Conservation (phyloP, 345 rosid species). For the Eucalyptus marginata region DNA sequence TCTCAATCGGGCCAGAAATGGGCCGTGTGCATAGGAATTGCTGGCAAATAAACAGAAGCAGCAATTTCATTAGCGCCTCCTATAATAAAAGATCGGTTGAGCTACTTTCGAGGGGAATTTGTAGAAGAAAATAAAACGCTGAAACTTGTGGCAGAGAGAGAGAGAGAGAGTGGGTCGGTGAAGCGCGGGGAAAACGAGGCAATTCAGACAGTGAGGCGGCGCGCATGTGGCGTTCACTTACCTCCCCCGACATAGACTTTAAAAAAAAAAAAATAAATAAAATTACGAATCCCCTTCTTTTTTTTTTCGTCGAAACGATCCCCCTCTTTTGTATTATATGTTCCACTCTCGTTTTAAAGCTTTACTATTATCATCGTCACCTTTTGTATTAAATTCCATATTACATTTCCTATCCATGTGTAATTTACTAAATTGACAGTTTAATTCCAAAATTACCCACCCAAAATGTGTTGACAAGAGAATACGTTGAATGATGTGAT, state of each 20-base stretch:
- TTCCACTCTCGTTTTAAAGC: neutral
- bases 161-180: neutral
- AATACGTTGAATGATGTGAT: neutral
- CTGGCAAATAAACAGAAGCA: neutral
- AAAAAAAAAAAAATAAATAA: neutral
- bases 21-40: neutral
- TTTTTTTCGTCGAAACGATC: no score
- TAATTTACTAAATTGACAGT: neutral
- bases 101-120: neutral
- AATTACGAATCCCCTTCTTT: neutral
- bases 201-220: neutral
- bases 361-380: neutral
- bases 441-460: neutral
- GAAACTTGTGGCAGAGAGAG: neutral
- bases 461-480: neutral
- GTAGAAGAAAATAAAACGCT: neutral
- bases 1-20: neutral
- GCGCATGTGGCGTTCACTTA: neutral
- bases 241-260: neutral
- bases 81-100: neutral
- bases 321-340: neutral
- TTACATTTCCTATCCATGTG: neutral
- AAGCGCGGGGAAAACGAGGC: neutral
- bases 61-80: neutral
- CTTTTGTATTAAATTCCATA: neutral